Base-by-base conservation (phyloP, 768 basidiomycete species). In the Tulasnella sp. region DNA sequence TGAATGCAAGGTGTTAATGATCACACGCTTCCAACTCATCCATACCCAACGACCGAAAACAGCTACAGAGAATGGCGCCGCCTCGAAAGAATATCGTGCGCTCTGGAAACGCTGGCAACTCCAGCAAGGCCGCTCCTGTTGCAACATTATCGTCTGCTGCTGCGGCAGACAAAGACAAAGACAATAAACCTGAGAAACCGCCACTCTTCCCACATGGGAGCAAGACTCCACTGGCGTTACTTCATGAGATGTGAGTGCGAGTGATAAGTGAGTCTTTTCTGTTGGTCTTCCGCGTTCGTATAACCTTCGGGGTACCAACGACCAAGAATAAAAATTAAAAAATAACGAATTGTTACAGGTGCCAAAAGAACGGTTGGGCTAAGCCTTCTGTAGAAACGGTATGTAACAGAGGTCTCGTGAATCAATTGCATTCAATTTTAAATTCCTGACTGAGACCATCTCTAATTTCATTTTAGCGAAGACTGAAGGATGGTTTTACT, bases 301-400 rank as follows among this genome's bases (percentile, higher is more conserved):
- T n/a, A n/a, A n/a, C n/a, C n/a, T n/a, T n/a, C n/a, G n/a, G n/a
- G n/a, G n/a, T n/a, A n/a, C n/a, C n/a, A n/a, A n/a, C n/a, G n/a
- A n/a, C n/a, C n/a, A n/a, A n/a, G n/a, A n/a, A n/a, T n/a, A n/a
- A n/a, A n/a, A n/a, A n/a, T n/a, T n/a, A n/a, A n/a, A n/a, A n/a
- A n/a, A n/a, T n/a, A n/a, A n/a, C n/a, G n/a, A n/a, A n/a, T n/a
- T 29, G 21, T 34, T 2, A 15, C 54, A 88, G 86, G 70, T 93
- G 90, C 67, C 88, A 91, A 67, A 92, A 93, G 70, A 76, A 79
- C 52, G 90, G 86, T 2, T 94, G 90, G 90, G 88, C 92, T 60
- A 84, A 84, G 62, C 85, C 92, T 0, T 65, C 71, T 7, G 78
- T 94, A n/a, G 83, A 91, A 55, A 80, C 86, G 25, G 88, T 90